phyloP scores from a whole-genome alignment of 345 rosid species.

The Eucalyptus tenuipes region DNA sequence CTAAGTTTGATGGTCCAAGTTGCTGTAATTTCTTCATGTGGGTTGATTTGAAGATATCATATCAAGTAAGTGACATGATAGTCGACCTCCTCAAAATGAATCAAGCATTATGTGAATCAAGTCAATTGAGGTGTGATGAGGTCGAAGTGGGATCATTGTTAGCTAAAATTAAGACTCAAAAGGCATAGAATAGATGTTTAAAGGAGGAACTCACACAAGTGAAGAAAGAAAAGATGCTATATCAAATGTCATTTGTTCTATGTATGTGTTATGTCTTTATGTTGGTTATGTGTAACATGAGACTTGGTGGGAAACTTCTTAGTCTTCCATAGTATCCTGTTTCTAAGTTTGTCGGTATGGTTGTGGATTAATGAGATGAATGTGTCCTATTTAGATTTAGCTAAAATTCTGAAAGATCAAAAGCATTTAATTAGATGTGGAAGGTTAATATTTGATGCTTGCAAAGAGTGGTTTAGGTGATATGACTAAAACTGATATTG shows the following conservation, averaged over 20 bases:
- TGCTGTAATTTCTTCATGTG: not conserved
- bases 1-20: not conserved
- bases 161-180: not conserved
- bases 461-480: too few relatives aligned
- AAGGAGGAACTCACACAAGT: not conserved
- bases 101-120: not conserved
- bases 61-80: not conserved
- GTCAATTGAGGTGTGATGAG: not conserved
- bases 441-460: too few relatives aligned
- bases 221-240: not conserved
- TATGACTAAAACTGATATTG: too few relatives aligned
- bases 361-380: too few relatives aligned
- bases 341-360: too few relatives aligned
- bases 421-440: too few relatives aligned
- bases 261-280: not conserved
- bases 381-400: too few relatives aligned
- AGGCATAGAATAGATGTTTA: not conserved
- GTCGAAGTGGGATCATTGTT: not conserved
- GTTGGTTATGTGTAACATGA: not conserved
- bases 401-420: too few relatives aligned
- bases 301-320: too few relatives aligned
- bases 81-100: not conserved
- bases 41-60: not conserved
- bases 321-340: too few relatives aligned
- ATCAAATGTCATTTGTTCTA: not conserved